These are phyloP conservation scores for Fusarium acutatum DNA, from an alignment of 2,329 filamentous ascomycete genomes.

Conservation along the genomic window DNA sequence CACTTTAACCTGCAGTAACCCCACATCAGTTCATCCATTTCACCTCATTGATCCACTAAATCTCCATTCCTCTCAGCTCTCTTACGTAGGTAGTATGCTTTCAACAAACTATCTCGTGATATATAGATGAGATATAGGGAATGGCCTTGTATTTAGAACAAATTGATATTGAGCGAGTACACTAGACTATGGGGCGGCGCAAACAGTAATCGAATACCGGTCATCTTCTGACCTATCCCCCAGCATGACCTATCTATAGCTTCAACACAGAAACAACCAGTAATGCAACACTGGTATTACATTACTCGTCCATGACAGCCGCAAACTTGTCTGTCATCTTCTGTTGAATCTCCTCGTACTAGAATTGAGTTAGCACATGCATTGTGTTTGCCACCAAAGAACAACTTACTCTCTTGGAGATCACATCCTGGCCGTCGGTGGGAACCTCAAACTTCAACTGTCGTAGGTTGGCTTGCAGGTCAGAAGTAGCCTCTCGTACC, in stretches of 20 bases:
- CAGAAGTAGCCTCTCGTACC: conserved; percentile 87
- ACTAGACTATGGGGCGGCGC: conserved; percentile 40
- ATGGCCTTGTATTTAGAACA: conserved; percentile 21
- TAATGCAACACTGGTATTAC: conserved; percentile 25
- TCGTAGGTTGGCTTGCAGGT: conserved; percentile 84
- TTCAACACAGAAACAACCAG: conserved; percentile 35
- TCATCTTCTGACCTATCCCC: conserved; percentile 34
- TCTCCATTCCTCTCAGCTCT: neutral
- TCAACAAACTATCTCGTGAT: neutral
- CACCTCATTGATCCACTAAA: conserved; percentile 20
- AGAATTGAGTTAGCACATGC: conserved; percentile 49
- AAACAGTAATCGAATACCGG: conserved; percentile 40
- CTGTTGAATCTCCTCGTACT: conserved; percentile 94
- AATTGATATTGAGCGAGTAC: conserved; percentile 42
- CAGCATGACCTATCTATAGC: conserved; percentile 42
- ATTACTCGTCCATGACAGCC: conserved; percentile 91
- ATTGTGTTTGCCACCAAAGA: neutral
- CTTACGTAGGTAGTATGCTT: neutral
- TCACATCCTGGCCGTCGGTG: conserved; percentile 79
- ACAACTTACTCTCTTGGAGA: conserved; percentile 80
- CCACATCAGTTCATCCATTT: conserved; percentile 28
- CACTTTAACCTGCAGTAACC: conserved; percentile 12
- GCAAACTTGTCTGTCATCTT: conserved; percentile 98
- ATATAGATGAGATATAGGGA: neutral
- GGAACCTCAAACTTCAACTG: conserved; percentile 98